phyloP scores from a whole-genome alignment of 2,329 filamentous ascomycete genomes.

The Neoscytalidium dimidiatum region DNA sequence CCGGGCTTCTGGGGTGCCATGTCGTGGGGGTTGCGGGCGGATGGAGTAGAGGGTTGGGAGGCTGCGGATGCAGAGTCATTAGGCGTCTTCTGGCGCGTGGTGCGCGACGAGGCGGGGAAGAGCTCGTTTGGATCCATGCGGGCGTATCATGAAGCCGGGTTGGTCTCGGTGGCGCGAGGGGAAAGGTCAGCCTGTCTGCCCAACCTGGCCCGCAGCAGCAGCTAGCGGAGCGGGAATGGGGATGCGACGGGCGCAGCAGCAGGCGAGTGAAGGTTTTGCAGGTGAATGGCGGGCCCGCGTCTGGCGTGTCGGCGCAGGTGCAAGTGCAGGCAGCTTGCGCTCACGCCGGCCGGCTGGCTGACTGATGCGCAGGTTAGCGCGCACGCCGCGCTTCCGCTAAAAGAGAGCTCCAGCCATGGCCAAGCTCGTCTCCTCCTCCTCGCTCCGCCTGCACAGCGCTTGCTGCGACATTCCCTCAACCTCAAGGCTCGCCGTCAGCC shows the following conservation, averaged over 20 bases:
- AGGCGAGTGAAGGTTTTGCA: conserved; percentile 2
- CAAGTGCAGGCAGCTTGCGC: background rate
- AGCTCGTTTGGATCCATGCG: conserved; percentile 17
- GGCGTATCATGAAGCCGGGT: conserved; percentile 13
- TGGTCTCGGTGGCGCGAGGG: background rate
- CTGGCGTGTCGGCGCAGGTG: background rate
- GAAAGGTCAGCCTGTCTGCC: conserved; percentile 9
- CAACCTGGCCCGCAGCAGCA: background rate
- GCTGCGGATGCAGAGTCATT: conserved; percentile 11
- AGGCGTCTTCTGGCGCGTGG: conserved; percentile 20
- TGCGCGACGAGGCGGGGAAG: conserved; percentile 17
- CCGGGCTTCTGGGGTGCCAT: conserved; percentile 14
- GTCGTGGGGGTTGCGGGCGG: background rate
- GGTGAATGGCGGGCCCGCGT: background rate
- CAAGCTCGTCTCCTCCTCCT: conserved; percentile 4
- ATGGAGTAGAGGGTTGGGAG: background rate
- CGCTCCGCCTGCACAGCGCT: background rate
- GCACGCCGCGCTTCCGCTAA: background rate
- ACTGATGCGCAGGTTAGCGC: background rate
- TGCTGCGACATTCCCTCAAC: background rate
- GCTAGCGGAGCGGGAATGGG: background rate
- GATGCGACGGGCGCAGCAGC: background rate
- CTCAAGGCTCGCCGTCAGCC: background rate
- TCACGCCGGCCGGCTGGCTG: too few relatives aligned
- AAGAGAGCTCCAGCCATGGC: background rate